Evolutionary conservation across 768 basidiomycete genomes (phyloP).

Genomic region (Tulasnella sp.): DNA sequence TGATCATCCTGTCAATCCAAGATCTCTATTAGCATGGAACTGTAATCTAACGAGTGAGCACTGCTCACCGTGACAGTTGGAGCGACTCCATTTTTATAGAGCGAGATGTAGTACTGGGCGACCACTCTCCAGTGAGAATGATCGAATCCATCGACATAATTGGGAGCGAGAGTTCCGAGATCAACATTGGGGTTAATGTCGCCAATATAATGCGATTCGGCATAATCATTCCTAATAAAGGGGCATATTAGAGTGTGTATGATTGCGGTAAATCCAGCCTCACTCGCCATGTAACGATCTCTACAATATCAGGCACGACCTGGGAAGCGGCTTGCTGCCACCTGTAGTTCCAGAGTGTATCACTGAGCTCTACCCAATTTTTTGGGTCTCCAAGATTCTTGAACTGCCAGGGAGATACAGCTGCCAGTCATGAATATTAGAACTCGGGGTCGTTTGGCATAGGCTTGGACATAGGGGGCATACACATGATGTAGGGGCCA

Average conservation of each 20-base stretch:
- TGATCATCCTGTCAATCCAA: not conserved
- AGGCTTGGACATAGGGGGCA: not conserved
- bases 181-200: conserved; percentile 2
- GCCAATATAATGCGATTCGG: conserved; percentile 13
- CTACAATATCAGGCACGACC: conserved; percentile 13
- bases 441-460: too few species aligned
- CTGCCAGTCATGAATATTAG: not conserved
- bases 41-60: not conserved
- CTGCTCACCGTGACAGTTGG: not conserved
- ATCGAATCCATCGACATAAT: conserved; percentile 7
- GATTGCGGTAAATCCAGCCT: not conserved
- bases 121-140: conserved; percentile 3
- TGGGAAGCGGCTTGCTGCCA: conserved; percentile 13
- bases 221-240: not conserved
- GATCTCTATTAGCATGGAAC: too few species aligned
- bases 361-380: conserved; percentile 10
- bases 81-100: not conserved
- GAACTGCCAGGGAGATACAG: conserved; percentile 16
- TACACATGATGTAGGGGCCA: conserved; percentile 16
- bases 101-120: conserved; percentile 11
- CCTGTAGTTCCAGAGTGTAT: conserved; percentile 13
- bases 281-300: conserved; percentile 9
- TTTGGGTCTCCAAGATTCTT: conserved; percentile 14
- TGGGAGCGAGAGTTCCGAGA: not conserved
- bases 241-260: not conserved